Evolutionary conservation across 1,284 basidiomycete genomes (phyloP), one percentile per base, ranked within the genome.

Genomic region (Sanghuangporus sanghuang): DNA sequence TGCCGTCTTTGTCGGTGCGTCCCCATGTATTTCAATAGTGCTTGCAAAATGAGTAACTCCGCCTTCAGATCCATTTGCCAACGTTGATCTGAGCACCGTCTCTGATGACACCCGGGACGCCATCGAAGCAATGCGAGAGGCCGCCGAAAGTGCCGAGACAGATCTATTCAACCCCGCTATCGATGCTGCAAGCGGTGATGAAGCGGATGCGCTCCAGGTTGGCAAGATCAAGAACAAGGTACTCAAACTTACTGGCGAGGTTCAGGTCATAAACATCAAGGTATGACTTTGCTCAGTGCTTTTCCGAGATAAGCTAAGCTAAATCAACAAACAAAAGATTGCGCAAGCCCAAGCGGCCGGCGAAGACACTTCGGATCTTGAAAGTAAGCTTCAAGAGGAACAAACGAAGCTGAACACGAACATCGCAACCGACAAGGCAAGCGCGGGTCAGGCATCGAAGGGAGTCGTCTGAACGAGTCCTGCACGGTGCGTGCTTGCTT

Each of bases 231-330:
- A 64, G 77, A 82, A 83, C 76, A 82, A 83, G 74, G 80, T 81
- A 35, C 69, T 82, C 44, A 82, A 82, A 72, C 71, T 82, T 58
- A 78, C 78, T 21, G 79, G 75, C 38, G 73, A 75, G 65, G 71
- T 75, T 21, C 76, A 78, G 68, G 76, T 69, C 42, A 66, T 78
- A 14, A 73, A 77, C 62, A 81, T 80, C 71, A 71, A 79, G 61
- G 53, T 58, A 66, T 23, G 55, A 57, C 7, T 40, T 35, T 46
- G 11, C n/a, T 23, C n/a, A 27, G 3, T 46, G 14, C 27, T 32
- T 32, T 32, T 32, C 27, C 27, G 27, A 32, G 27, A 32, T 32
- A 32, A 32, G 27, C 27, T 32, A 32, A 32, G 27, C 27, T 32
- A 32, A 32, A 32, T 32, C 27, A 32, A 32, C 27, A 32, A 32